phyloP scores from a whole-genome alignment of 2,329 filamentous ascomycete genomes.

The Ophiostoma novo-ulmi region DNA sequence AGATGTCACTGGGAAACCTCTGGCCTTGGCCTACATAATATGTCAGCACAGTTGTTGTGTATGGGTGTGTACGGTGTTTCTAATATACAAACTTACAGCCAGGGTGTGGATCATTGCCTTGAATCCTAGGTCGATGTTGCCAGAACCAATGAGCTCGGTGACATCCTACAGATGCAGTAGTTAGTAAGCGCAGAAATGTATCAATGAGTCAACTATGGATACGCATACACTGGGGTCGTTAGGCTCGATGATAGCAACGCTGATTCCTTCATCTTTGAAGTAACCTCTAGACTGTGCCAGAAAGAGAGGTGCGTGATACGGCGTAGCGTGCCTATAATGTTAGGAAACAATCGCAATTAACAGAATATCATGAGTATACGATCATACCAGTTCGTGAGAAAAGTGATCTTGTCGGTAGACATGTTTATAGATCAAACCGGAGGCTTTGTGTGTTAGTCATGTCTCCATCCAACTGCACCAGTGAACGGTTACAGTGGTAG shows the following conservation, averaged over 20 bases:
- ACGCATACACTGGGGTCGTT: constrained; percentile 64
- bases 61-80: neutral
- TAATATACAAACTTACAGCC: constrained; percentile 31
- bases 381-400: constrained; percentile 73
- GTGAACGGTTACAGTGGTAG: constrained; percentile 23
- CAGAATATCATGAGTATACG: no score
- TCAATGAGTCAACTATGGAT: no score
- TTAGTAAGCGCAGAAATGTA: neutral
- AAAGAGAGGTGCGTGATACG: constrained; percentile 74
- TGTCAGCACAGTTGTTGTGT: neutral
- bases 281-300: constrained; percentile 70
- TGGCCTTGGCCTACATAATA: constrained; percentile 57
- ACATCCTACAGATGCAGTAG: constrained; percentile 52
- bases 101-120: constrained; percentile 82
- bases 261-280: constrained; percentile 70
- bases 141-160: constrained; percentile 70
- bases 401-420: constrained; percentile 81
- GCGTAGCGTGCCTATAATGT: constrained; percentile 64
- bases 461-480: constrained; percentile 30
- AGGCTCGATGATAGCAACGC: constrained; percentile 71
- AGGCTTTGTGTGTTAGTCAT: constrained; percentile 47
- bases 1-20: constrained; percentile 65
- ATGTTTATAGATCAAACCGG: constrained; percentile 50
- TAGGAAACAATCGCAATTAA: neutral
- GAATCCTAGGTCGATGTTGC: constrained; percentile 67